A percentile compares a stretch with the other conserved stretches of the same genome.
Conservation (phyloP, 192 early-diverging fungal genomes). For the Linnemannia schmuckeri region DNA sequence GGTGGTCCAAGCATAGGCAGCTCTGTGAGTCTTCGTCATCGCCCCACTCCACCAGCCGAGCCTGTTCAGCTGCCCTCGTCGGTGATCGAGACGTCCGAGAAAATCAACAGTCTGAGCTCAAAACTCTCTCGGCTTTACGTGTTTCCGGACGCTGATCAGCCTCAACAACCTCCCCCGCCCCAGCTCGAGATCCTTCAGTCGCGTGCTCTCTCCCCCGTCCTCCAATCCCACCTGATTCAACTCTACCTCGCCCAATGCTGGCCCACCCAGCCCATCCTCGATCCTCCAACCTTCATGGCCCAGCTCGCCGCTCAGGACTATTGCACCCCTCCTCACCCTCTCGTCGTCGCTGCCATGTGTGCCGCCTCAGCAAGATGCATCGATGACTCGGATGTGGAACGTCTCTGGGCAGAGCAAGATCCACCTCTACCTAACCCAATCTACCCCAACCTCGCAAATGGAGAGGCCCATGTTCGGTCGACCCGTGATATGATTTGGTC, state of each 20-base stretch:
- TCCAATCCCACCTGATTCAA: slow-evolving; percentile 55
- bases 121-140: slow-evolving; percentile 55
- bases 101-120: slow-evolving; percentile 54
- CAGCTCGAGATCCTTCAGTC: slow-evolving; percentile 50
- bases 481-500: slow-evolving; percentile 56
- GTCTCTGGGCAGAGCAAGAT: slow-evolving; percentile 50
- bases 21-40: slow-evolving; percentile 42
- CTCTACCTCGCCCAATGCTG: slow-evolving; percentile 45
- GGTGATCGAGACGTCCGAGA: slow-evolving; percentile 56
- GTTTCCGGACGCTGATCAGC: slow-evolving; percentile 35
- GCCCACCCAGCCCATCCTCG: slow-evolving; percentile 48
- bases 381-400: slow-evolving; percentile 48
- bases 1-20: slow-evolving; percentile 14
- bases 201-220: slow-evolving; percentile 45
- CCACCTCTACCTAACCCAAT: slow-evolving; percentile 44
- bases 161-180: slow-evolving; percentile 33
- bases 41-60: slow-evolving; percentile 31
- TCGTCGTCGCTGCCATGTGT: slow-evolving; percentile 50
- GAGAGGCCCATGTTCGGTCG: slow-evolving; percentile 42
- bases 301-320: slow-evolving; percentile 45
- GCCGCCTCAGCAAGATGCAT: slow-evolving; percentile 41
- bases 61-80: slow-evolving; percentile 32
- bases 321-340: slow-evolving; percentile 49
- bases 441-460: slow-evolving; percentile 47
- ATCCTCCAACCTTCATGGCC: slow-evolving; percentile 52